Base-by-base conservation (phyloP, 208 protist genomes). In the Leishmania martiniquensis region DNA sequence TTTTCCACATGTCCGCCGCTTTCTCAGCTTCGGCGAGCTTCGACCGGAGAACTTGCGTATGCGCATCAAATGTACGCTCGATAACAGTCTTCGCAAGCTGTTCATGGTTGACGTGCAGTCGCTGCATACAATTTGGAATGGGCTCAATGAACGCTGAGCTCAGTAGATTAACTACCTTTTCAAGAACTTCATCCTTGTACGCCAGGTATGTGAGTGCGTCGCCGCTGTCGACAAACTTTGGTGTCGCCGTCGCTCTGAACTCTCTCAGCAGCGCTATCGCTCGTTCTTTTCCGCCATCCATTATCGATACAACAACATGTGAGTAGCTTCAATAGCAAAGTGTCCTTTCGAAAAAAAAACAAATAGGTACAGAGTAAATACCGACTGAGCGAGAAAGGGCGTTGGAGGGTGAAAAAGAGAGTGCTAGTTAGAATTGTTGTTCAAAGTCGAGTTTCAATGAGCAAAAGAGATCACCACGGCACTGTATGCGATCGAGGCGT, bases 151-250 rank as follows among this genome's bases (percentile, higher is more conserved):
- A 29, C 73, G 1, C 71, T 20, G 22, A 37, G 45, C 15, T 78
- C 25, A 70, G 72, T 44, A 78, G n/a, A 20, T 32, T 1, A 32
- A 83, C 62, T 32, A 47, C 63, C 13, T 71, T 83, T 29, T 75
- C 57, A n/a, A 83, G 67, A 75, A 75, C 65, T 20, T 29, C 70
- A 52, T 83, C 73, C 17, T 72, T 73, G 17, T 75, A 72, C 10
- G 73, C 79, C 15, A 72, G 47, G 34, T 83, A 83, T 9, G 79
- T 75, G 73, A 83, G 69, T 51, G 72, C 79, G 13, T 77, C 79
- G 4, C 79, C 79, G 29, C 79, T 83, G 72, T 83, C 73, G 1
- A 83, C 73, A 57, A 49, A 70, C 54, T 70, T 77, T 22, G 79
- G 79, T 15, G 57, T 34, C 4, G 45, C 32, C 0, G 79, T 83